phyloP scores from a whole-genome alignment of 768 basidiomycete species.

The Ephemerocybe angulata region DNA sequence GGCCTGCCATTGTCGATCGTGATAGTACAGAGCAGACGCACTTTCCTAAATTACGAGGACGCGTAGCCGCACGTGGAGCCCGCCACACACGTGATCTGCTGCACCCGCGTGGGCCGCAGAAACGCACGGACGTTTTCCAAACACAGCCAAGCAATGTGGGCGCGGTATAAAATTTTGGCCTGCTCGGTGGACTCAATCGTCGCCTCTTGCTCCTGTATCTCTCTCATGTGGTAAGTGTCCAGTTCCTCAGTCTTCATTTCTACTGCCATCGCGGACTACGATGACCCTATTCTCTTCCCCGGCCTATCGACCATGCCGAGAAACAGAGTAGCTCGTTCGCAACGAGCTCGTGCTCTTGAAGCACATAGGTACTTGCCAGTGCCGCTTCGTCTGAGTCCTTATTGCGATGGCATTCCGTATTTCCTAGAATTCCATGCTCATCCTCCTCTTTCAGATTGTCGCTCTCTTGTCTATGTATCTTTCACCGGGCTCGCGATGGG shows the following conservation, averaged over 20 bases:
- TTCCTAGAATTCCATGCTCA: not conserved
- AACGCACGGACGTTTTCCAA: not conserved
- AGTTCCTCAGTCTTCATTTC: not conserved
- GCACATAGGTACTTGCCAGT: slow-evolving; percentile 83
- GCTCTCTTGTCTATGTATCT: not conserved
- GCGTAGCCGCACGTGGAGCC: not conserved
- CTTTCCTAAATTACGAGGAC: slow-evolving; percentile 1
- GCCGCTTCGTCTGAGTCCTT: slow-evolving; percentile 73
- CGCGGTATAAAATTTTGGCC: slow-evolving; percentile 3
- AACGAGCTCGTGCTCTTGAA: slow-evolving; percentile 56
- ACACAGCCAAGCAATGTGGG: not conserved
- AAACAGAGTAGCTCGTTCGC: slow-evolving; percentile 73
- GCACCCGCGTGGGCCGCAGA: not conserved
- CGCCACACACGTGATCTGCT: not conserved
- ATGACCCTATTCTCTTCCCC: slow-evolving; percentile 90
- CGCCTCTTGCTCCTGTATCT: not conserved
- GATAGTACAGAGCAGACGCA: not conserved
- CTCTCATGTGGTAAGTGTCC: not conserved
- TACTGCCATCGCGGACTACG: slow-evolving; percentile 20
- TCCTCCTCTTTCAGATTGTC: not conserved
- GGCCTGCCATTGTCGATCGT: slow-evolving; percentile 46
- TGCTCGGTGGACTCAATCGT: not conserved
- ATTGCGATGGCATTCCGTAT: not conserved
- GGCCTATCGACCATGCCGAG: slow-evolving; percentile 89
- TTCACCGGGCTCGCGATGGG: not conserved